phyloP scores from a whole-genome alignment of 805 yeast species.

The Jamesozyma spencerorum region DNA sequence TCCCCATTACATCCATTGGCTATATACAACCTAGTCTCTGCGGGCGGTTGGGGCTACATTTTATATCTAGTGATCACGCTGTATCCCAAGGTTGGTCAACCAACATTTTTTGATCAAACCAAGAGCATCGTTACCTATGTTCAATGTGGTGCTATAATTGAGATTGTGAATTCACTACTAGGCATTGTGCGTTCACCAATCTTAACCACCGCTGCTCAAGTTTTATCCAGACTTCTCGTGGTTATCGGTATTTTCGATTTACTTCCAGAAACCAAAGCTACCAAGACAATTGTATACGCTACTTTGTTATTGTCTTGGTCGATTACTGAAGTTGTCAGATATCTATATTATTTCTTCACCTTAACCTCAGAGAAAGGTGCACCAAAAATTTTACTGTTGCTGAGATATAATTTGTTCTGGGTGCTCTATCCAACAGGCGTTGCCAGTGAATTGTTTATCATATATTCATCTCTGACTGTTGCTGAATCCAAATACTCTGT shows the following conservation, averaged over 20 bases:
- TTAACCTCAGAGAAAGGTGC: constrained; percentile 34
- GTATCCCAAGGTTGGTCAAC: constrained; percentile 47
- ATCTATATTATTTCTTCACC: constrained; percentile 54
- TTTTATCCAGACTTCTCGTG: constrained; percentile 70
- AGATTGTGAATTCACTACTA: constrained; percentile 63
- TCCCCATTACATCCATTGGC: constrained; percentile 29
- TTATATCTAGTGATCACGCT: constrained; percentile 36
- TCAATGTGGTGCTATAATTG: constrained; percentile 74
- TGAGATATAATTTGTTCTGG: constrained; percentile 76
- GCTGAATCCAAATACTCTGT: constrained; percentile 48
- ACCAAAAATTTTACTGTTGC: constrained; percentile 54
- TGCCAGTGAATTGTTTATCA: constrained; percentile 66
- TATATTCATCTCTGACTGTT: constrained; percentile 59
- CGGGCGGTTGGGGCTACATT: constrained; percentile 45
- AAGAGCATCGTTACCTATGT: constrained; percentile 49
- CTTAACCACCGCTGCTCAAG: constrained; percentile 78
- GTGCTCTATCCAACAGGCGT: constrained; percentile 88
- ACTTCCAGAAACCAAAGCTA: constrained; percentile 58
- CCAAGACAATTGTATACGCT: constrained; percentile 46
- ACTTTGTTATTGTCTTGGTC: constrained; percentile 80
- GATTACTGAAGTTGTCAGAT: constrained; percentile 85
- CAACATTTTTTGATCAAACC: constrained; percentile 52
- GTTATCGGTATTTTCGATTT: constrained; percentile 72
- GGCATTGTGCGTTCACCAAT: constrained; percentile 84
- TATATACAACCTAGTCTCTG: constrained; percentile 45